These are phyloP conservation scores for Cladophialophora immunda DNA, from an alignment of 2,329 filamentous ascomycete species.

Conservation along the genomic window DNA sequence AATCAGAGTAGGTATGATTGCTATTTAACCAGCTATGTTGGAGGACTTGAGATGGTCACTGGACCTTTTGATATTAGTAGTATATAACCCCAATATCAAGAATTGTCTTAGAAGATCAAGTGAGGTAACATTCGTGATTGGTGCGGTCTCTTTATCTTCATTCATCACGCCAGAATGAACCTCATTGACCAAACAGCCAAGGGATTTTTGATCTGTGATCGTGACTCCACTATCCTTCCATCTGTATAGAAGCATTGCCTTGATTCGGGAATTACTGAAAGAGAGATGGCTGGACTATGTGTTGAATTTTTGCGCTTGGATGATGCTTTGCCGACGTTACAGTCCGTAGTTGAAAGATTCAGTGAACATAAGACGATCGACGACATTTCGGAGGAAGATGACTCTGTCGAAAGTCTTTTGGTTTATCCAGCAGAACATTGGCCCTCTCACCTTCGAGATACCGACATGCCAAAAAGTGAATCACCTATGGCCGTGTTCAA, in stretches of 20 bases:
- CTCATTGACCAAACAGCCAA: conserved; percentile 53
- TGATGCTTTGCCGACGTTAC: background rate
- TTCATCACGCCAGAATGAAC: conserved; percentile 47
- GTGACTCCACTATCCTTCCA: background rate
- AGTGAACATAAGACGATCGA: background rate
- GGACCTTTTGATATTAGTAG: too few relatives aligned
- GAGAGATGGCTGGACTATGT: conserved; percentile 29
- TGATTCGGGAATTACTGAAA: conserved; percentile 11
- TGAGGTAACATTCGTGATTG: conserved; percentile 45
- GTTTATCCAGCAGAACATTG: conserved; percentile 23
- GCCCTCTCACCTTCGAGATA: conserved; percentile 24
- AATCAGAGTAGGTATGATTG: too few relatives aligned
- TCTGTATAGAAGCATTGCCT: conserved; percentile 25
- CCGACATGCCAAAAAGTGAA: too few relatives aligned
- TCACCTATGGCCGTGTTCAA: too few relatives aligned
- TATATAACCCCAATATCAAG: too few relatives aligned
- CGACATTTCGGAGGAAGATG: background rate
- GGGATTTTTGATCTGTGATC: conserved; percentile 45
- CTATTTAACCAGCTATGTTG: too few relatives aligned
- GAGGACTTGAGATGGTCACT: too few relatives aligned
- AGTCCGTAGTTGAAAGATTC: background rate
- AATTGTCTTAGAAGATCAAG: too few relatives aligned
- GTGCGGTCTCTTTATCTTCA: conserved; percentile 50
- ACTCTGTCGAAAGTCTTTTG: conserved; percentile 16
- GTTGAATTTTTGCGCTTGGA: conserved; percentile 16